Conservation (phyloP, 768 basidiomycete genomes). For the Lactifluus pinguis region DNA sequence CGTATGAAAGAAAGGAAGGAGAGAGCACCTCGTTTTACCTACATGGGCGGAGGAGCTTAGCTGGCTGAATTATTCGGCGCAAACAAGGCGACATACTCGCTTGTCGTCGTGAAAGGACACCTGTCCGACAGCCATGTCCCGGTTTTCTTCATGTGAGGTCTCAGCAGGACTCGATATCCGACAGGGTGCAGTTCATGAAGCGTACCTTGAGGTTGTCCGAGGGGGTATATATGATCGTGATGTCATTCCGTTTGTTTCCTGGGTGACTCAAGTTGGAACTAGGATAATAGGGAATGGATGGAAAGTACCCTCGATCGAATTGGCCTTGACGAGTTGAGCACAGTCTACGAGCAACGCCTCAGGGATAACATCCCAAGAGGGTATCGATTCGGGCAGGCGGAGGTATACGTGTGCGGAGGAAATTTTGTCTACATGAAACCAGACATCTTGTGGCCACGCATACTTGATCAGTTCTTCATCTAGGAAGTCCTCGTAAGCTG, state of each 20-base stretch:
- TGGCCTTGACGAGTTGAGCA: slow-evolving; percentile 94
- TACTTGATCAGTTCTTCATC: slow-evolving; percentile 95
- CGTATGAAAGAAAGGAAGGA: not conserved
- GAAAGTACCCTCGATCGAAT: slow-evolving; percentile 81
- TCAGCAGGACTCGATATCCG: not conserved
- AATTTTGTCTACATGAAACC: slow-evolving; percentile 98
- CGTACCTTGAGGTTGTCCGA: slow-evolving; percentile 83
- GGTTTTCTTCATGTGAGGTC: slow-evolving; percentile 57
- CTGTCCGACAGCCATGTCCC: slow-evolving; percentile 97
- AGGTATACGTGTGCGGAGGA: slow-evolving; percentile 96
- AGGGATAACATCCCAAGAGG: slow-evolving; percentile 82
- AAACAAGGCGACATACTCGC: slow-evolving; percentile 36
- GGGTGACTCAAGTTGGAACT: not conserved
- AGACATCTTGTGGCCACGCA: slow-evolving; percentile 79
- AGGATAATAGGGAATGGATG: not conserved
- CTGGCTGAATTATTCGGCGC: not conserved
- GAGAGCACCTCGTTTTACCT: slow-evolving; percentile 71
- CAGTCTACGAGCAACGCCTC: slow-evolving; percentile 73
- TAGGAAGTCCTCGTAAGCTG: slow-evolving; percentile 25
- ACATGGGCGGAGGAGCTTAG: not conserved
- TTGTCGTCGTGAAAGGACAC: slow-evolving; percentile 94
- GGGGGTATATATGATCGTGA: slow-evolving; percentile 92
- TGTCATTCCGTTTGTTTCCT: slow-evolving; percentile 95
- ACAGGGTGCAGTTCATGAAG: not conserved
- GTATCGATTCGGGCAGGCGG: slow-evolving; percentile 73